Evolutionary conservation across 345 rosid genomes (phyloP).

Genomic region (Brassica rapa): DNA sequence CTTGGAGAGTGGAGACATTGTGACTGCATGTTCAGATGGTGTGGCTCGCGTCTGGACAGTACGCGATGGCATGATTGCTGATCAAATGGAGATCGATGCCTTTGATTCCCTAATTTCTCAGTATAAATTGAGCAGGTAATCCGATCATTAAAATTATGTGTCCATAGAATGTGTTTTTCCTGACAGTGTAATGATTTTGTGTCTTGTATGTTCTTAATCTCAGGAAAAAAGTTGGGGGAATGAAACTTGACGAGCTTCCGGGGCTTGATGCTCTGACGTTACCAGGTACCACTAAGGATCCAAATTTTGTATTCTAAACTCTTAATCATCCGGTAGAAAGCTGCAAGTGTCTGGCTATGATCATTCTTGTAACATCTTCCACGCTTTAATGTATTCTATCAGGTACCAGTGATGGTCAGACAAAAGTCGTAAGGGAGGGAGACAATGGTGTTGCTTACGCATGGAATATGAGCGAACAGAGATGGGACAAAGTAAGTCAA

Average conservation of each 20-base stretch:
- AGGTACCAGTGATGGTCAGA: conserved; percentile 96
- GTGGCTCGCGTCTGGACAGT: conserved; percentile 85
- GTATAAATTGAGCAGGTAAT: conserved; percentile 81
- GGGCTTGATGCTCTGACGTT: conserved; percentile 80
- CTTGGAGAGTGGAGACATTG: conserved; percentile 85
- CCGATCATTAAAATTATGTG: conserved; percentile 9
- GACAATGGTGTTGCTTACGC: conserved; percentile 97
- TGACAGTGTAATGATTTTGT: conserved; percentile 8
- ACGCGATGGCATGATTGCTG: conserved; percentile 60
- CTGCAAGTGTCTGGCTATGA: conserved; percentile 16
- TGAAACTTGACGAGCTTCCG: conserved; percentile 87
- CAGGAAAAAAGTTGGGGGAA: conserved; percentile 97
- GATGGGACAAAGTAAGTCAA: conserved; percentile 84
- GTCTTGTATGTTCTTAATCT: conserved; percentile 22
- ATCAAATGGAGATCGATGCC: conserved; percentile 60
- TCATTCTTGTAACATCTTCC: conserved; percentile 28
- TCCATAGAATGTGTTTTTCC: not conserved
- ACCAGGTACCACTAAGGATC: conserved; percentile 62
- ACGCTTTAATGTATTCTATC: conserved; percentile 33
- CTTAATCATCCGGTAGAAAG: not conserved
- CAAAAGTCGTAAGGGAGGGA: conserved; percentile 92
- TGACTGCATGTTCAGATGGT: conserved; percentile 97
- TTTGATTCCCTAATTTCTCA: conserved; percentile 70
- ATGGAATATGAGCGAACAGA: conserved; percentile 82
- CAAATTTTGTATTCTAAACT: conserved; percentile 13